Evolutionary conservation across 2,329 filamentous ascomycete genomes (phyloP), one percentile per base, ranked within the genome.

Genomic region (Orbilia oligospora): DNA sequence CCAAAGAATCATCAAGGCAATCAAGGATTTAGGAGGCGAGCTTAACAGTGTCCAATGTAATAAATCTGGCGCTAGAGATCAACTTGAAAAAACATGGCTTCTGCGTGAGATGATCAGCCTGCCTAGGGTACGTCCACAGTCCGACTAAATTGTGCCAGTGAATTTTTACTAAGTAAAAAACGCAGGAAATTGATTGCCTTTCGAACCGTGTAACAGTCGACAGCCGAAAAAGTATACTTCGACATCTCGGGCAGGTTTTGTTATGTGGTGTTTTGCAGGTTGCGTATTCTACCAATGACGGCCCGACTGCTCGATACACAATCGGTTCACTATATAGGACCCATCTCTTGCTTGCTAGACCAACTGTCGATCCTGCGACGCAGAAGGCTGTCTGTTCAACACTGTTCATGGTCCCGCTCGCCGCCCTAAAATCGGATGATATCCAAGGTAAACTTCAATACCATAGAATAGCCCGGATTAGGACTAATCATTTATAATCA

Each of bases 301-400:
- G 73, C 14, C 67, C 67, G 5, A 77, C 67, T 36, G 73, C 67
- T 22, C 49, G 73, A 68, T 77, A 77, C 46, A 77, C 73, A 1
- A 77, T 77, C 44, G 73, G 73, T 18, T 71, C 68, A n/a, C 49
- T 77, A 16, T 77, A 55, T 41, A 55, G 73, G 22, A 77, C 73
- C 3, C 73, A 77, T 38, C 73, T 77, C 36, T 64, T 77, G 6
- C 73, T 77, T 18, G 67, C 73, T 24, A 49, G 73, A 20, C 73
- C 73, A 22, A 77, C 73, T 9, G 73, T 77, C n/a, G 73, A 77
- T 33, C 73, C 73, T 36, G 61, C 73, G n/a, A 77, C 73, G 2
- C 73, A 77, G 22, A 77, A 77, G 41, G 67, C 73, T 22, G 73
- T 77, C n/a, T 77, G 73, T 16, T 77, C 73, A 10, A 69, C 71